Base-by-base conservation (phyloP, 495 filamentous ascomycete species). In the Xylaria cubensis region DNA sequence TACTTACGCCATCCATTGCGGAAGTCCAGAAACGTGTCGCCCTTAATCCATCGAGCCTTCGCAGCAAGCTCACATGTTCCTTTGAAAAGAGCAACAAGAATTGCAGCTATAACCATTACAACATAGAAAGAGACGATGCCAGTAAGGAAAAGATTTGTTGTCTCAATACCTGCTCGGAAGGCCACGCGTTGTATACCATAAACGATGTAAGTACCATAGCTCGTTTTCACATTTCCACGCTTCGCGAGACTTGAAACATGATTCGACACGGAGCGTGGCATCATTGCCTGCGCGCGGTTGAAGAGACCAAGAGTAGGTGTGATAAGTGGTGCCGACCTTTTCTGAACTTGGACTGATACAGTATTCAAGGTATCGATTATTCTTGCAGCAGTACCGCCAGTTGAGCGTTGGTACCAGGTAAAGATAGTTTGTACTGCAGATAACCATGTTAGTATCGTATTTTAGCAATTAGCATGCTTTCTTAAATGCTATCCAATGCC, bases 381-480 rank as follows among this genome's bases (percentile, higher is more conserved):
- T 32, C 90, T 93, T 19, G 94, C 91, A 0, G 96, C 92, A 26
- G 88, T 93, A 64, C 96, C 96, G 39, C 96, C 96, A 4, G 96
- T 99, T 4, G 96, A 86, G 21, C 94, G 92, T 81, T 97, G 96
- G 80, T 98, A 99, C 96, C 96, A 99, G 32, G 94, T 97, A 72
- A 93, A 90, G 74, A 98, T 93, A 42, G 84, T 83, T 80, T 99
- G 93, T 78, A 97, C 84, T 79, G 72, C 62, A n/a, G 50, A 39
- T 39, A 19, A n/a, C 51, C 26, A 73, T 44, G 55, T 79, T 66
- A 77, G 76, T 56, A 44, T 39, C 13, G 39, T 44, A n/a, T 69
- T 21, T 32, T 1, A 39, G 61, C n/a, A n/a, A 32, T 32, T 41
- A 24, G 3, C 19, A 19, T 44, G n/a, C n/a, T n/a, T n/a, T n/a